Base-by-base conservation (phyloP, 805 yeast species). In the Wickerhamomyces sydowiorum region DNA sequence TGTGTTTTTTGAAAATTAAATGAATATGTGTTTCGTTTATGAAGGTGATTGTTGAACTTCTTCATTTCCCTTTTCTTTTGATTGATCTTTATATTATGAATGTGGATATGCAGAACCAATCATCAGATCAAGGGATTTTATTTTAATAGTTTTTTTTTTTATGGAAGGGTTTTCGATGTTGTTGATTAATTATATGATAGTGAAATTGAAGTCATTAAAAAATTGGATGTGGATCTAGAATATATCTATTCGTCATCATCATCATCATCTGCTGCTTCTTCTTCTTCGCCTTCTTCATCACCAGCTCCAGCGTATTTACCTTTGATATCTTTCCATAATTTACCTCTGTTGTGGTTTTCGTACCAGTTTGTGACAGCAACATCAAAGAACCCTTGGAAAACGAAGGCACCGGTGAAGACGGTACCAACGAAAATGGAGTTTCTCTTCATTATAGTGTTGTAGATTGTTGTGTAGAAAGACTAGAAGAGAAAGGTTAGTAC, bases 381-480 rank as follows among this genome's bases (percentile, higher is more conserved):
- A 61, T 86, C 93, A 53, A 84, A 84, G 59, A 73, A 72, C 39
- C 80, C 82, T 71, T 87, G 91, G 77, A 89, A 88, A 49, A 80
- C 79, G 61, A 90, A 90, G 37, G 97, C 89, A 57, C 86, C 80
- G 39, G 80, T 83, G 54, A 90, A 83, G 47, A 90, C 73, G 48
- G 93, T 72, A 51, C 87, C 86, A 48, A 90, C 96, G 67, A 76
- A 87, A 49, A 84, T 73, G 37, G 97, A 78, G 80, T 91, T 90
- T 77, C 96, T 86, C 78, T 87, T 87, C 77, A 86, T 82, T 43
- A 84, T 56, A 29, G 73, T 65, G 76, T 80, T 82, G 77, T 77
- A 80, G 47, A 80, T 57, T 36, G 77, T 62, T 35, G 83, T 60
- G 54, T 66, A 59, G 53, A 65, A 54, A 45, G 70, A 55, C 69